Evolutionary conservation across 2,329 filamentous ascomycete species (phyloP), one percentile per base, ranked within the genome.

Genomic region (Albifimbria verrucaria): DNA sequence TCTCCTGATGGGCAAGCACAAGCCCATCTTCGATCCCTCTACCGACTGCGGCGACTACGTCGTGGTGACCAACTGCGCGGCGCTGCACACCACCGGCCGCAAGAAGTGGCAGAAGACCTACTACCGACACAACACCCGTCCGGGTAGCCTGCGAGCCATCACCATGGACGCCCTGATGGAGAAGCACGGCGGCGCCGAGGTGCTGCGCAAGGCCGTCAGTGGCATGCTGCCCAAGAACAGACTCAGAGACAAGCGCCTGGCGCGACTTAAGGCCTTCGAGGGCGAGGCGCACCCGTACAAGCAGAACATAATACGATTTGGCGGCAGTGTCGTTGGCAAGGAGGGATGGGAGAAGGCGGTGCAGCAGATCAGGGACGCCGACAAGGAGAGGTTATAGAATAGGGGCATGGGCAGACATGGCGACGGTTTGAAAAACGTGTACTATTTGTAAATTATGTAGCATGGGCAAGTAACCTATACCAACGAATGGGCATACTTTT

Each of bases 41-140:
- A 97, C 92, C 56, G 94, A 99, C 80, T 97, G 94, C 80, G 94
- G 94, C 63, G 94, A 99, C 83, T 99, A 99, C 73, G 92, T 99
- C 12, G 93, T 99, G 1, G 92, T 94, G 49, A 90, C 90, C 36
- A 87, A 92, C 71, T 97, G 94, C 78, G 83, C 88, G 41, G 86
- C 93, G 47, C 79, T 99, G 48, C 86, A 92, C 76, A 88, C 86
- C 1, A 97, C 94, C 7, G 94, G 94, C 61, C 89, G 90, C 70
- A 99, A 99, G 78, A 89, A 86, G 70, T 87, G 84, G 74, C 90
- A 96, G 77, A 99, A 99, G 80, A 87, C 86, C 60, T 99, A 99
- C 81, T 96, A 97, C 79, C 85, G 90, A 51, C 94, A 97, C 74
- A 95, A 87, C 61, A 97, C 94, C 22, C 82, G 91, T 12, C 94